These are phyloP conservation scores for Phytophthora cajani DNA, from an alignment of 352 stramenopile species.

Conservation along the genomic window DNA sequence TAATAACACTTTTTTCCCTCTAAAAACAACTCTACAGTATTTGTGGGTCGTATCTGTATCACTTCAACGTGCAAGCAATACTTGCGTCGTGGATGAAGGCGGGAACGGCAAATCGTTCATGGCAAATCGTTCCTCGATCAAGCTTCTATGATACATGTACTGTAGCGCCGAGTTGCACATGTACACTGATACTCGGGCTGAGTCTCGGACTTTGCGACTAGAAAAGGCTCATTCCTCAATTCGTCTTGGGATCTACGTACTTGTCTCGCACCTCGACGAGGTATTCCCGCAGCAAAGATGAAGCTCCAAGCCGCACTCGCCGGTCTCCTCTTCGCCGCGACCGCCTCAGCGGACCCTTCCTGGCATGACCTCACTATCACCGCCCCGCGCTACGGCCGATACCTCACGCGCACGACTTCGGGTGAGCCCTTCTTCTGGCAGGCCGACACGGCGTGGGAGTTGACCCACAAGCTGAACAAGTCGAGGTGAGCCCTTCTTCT, in stretches of 20 bases:
- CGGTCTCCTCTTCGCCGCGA: constrained; percentile 10
- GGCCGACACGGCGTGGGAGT: constrained; percentile 35
- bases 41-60: too few relatives aligned
- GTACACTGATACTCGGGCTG: too few relatives aligned
- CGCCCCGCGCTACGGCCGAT: constrained; percentile 17
- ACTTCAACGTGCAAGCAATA: not conserved
- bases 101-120: not conserved
- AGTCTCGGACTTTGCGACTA: too few relatives aligned
- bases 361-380: constrained; percentile 28
- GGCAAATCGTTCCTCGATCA: not conserved
- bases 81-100: not conserved
- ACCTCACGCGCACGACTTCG: constrained; percentile 25
- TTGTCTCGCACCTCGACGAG: not conserved
- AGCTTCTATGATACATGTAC: not conserved
- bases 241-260: too few relatives aligned
- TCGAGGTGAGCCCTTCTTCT: constrained; percentile 30
- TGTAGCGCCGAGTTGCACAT: too few relatives aligned
- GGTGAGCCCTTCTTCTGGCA: constrained; percentile 32
- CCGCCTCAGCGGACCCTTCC: constrained; percentile 2
- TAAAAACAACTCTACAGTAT: too few relatives aligned
- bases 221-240: not conserved
- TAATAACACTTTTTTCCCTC: too few relatives aligned
- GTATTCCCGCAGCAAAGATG: constrained; percentile 3
- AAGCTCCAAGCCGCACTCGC: constrained; percentile 7
- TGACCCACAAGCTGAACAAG: constrained; percentile 36